Evolutionary conservation across 495 filamentous ascomycete species (phyloP).

Genomic region (Talaromyces proteolyticus): DNA sequence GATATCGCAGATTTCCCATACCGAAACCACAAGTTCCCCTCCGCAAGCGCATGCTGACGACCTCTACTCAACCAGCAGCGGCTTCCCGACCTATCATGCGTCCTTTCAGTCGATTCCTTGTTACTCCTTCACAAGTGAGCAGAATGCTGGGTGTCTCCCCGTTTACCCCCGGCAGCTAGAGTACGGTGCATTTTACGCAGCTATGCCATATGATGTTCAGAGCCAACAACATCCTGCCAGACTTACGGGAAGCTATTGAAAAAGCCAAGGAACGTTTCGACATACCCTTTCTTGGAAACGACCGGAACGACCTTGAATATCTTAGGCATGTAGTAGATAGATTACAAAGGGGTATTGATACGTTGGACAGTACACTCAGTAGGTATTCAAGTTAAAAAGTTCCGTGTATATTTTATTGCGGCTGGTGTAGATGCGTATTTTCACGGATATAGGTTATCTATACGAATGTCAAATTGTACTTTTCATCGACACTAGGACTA

Average conservation of each 20-base stretch:
- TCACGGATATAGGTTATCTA: no score
- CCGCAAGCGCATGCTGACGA: no score
- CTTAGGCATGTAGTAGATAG: neutral
- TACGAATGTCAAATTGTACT: no score
- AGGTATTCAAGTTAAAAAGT: neutral
- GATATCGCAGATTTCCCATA: neutral
- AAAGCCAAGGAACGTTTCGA: neutral
- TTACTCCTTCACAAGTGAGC: neutral
- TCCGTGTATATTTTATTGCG: neutral
- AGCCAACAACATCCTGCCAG: neutral
- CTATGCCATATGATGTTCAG: slow-evolving; percentile 4
- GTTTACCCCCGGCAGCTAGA: neutral
- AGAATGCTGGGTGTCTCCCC: no score
- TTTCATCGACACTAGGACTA: no score
- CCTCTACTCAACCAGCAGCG: no score
- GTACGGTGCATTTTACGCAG: neutral
- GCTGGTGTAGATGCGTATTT: no score
- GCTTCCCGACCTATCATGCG: no score
- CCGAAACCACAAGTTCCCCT: no score
- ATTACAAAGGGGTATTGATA: neutral
- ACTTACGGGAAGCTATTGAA: neutral
- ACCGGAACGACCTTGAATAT: neutral
- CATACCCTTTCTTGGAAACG: no score
- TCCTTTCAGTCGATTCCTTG: no score
- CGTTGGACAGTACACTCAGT: neutral